Evolutionary conservation across 1,284 basidiomycete genomes (phyloP), one percentile per base, ranked within the genome.

Genomic region (Rugosomyces carneus): DNA sequence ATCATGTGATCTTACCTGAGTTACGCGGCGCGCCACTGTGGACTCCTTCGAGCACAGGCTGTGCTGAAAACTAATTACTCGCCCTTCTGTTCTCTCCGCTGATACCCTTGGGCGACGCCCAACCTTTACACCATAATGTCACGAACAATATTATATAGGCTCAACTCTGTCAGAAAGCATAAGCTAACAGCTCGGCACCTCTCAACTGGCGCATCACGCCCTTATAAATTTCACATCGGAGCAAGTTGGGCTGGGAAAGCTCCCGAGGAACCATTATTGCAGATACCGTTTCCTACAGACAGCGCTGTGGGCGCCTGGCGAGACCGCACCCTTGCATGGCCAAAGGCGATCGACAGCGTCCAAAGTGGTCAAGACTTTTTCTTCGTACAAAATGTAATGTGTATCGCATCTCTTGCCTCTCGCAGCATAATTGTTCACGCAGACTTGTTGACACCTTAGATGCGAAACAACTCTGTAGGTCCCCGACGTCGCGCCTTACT

Each of bases 221-320:
- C 81, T 3, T 88, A 83, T 58, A 73, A 67, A 34, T 85, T 89
- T 57, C 76, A 86, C 53, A 71, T 89, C 31, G 86, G 82, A 40
- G 78, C 77, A 15, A 86, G 86, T 59, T 92, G 88, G 78, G 82
- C 83, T 34, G 81, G 83, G 34, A 92, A 92, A 61, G 78, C 81
- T 65, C 69, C 72, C 21, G 62, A 66, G 19, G 51, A 45, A 47
- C 52, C 58, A 56, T 44, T 23, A 23, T 23, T 60, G 51, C 46
- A 72, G 51, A 66, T 73, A 9, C 80, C 84, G 0, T 89, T 90
- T 56, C 68, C 80, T 0, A 53, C 70, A 0, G 74, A 84, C 40
- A 80, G 77, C 42, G 67, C 73, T n/a, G 76, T 92, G 49, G 85
- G 83, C 1, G 61, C 64, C 40, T 92, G 89, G 89, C 72, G 84